Percentiles rank a stretch among this genome's conserved stretches.
phyloP scores from a whole-genome alignment of 148 eudicot species.

The Diospyros kaki region DNA sequence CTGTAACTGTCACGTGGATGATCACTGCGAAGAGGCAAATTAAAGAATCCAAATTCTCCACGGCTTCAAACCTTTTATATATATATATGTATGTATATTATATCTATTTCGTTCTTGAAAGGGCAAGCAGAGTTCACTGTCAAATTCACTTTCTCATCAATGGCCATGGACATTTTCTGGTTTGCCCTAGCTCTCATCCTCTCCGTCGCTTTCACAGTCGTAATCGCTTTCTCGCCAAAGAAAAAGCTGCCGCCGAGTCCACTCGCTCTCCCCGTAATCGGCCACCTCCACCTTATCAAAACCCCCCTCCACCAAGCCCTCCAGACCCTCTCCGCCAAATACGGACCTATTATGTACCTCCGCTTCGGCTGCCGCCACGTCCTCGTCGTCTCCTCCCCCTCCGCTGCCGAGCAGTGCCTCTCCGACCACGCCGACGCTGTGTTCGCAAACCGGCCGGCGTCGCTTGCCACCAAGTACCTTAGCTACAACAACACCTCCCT shows the following conservation, averaged over 20 bases:
- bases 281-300: slow-evolving; percentile 16
- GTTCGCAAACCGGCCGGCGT: slow-evolving; percentile 10
- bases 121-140: too few relatives aligned
- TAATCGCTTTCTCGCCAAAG: too few relatives aligned
- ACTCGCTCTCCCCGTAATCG: slow-evolving; percentile 6
- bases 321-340: not conserved
- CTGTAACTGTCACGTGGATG: too few relatives aligned
- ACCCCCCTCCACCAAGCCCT: slow-evolving; percentile 6
- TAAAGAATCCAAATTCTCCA: too few relatives aligned
- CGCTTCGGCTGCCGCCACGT: slow-evolving; percentile 1
- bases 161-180: too few relatives aligned
- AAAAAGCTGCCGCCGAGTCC: slow-evolving; percentile 13
- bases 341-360: slow-evolving; percentile 2
- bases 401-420: slow-evolving; percentile 6
- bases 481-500: slow-evolving; percentile 3
- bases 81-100: too few relatives aligned
- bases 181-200: too few relatives aligned
- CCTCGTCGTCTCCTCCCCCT: slow-evolving; percentile 13
- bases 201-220: too few relatives aligned
- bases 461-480: not conserved
- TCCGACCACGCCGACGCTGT: slow-evolving; percentile 7
- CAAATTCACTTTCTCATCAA: too few relatives aligned
- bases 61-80: too few relatives aligned
- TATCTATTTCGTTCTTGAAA: too few relatives aligned
- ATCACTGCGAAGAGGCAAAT: too few relatives aligned